Percentiles rank a stretch among this genome's conserved stretches.
Evolutionary conservation across 2,329 filamentous ascomycete genomes (phyloP).

Genomic region (Aspergillus bombycis): DNA sequence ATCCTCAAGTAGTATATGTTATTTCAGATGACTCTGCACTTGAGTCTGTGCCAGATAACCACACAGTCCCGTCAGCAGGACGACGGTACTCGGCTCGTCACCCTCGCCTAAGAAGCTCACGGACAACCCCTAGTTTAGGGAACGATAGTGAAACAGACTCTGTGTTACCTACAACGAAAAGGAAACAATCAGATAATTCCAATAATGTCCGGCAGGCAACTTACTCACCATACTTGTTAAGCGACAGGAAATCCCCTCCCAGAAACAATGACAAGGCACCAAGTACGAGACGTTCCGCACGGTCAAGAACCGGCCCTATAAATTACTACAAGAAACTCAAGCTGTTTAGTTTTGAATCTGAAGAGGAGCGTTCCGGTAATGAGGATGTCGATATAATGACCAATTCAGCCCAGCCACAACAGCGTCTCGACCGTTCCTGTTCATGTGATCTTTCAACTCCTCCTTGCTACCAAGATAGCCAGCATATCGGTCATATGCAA

Average conservation of each 20-base stretch:
- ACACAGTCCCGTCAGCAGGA: background rate
- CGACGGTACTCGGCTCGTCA: background rate
- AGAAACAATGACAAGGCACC: background rate
- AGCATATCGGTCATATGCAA: background rate
- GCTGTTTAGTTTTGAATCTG: slow-evolving; percentile 20
- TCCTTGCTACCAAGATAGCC: background rate
- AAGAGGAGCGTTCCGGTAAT: slow-evolving; percentile 7
- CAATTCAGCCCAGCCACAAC: background rate
- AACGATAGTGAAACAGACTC: background rate
- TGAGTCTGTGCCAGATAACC: background rate
- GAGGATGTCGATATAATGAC: background rate
- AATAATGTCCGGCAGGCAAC: background rate
- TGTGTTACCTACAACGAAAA: background rate
- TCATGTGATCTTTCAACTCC: background rate
- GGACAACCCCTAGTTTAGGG: background rate
- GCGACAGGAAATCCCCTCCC: slow-evolving; percentile 2
- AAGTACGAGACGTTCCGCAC: slow-evolving; percentile 30
- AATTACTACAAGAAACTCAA: slow-evolving; percentile 36
- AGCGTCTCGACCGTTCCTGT: background rate
- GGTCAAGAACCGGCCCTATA: slow-evolving; percentile 28
- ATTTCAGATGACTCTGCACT: background rate
- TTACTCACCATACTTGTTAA: background rate
- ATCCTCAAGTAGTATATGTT: background rate
- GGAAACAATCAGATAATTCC: background rate
- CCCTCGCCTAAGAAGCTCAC: background rate